Percentiles rank a stretch among this genome's conserved stretches.
Evolutionary conservation across 495 filamentous ascomycete genomes (phyloP).

Genomic region (Penicillium parvum): DNA sequence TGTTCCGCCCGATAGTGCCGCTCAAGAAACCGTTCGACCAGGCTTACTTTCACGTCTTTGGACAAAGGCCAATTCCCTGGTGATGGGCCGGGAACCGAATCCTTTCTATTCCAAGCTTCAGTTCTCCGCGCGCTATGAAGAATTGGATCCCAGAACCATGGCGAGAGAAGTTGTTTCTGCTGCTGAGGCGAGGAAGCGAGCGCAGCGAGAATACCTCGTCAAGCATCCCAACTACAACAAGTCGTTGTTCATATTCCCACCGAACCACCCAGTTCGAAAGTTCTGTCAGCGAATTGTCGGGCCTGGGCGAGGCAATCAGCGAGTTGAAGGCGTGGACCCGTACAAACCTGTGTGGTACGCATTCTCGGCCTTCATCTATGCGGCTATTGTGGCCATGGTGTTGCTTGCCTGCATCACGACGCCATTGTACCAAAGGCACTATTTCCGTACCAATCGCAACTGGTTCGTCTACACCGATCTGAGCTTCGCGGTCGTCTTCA

Average conservation of each 20-base stretch:
- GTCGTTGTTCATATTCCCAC: conserved; percentile 80
- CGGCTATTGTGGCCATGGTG: conserved; percentile 94
- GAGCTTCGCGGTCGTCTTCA: conserved; percentile 84
- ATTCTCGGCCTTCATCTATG: conserved; percentile 92
- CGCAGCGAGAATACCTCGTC: conserved; percentile 83
- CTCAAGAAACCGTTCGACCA: conserved; percentile 40
- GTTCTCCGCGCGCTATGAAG: conserved; percentile 67
- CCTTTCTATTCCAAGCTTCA: conserved; percentile 87
- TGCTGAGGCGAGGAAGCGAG: conserved; percentile 72
- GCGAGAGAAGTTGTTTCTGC: conserved; percentile 85
- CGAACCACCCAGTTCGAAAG: conserved; percentile 68
- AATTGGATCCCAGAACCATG: conserved; percentile 78
- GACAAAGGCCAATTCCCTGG: conserved; percentile 46
- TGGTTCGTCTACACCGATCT: conserved; percentile 95
- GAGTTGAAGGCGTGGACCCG: conserved; percentile 81
- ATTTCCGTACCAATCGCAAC: conserved; percentile 71
- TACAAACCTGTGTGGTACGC: conserved; percentile 85
- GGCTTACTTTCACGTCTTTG: conserved; percentile 54
- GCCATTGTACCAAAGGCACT: conserved; percentile 83
- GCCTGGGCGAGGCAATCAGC: conserved; percentile 78
- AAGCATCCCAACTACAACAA: conserved; percentile 91
- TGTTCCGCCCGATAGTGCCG: conserved; percentile 17
- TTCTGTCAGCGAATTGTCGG: conserved; percentile 89
- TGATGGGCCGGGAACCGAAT: conserved; percentile 75
- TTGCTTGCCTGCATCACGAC: conserved; percentile 91